Conservation (phyloP, 768 basidiomycete genomes). For the Suillus lakei region DNA sequence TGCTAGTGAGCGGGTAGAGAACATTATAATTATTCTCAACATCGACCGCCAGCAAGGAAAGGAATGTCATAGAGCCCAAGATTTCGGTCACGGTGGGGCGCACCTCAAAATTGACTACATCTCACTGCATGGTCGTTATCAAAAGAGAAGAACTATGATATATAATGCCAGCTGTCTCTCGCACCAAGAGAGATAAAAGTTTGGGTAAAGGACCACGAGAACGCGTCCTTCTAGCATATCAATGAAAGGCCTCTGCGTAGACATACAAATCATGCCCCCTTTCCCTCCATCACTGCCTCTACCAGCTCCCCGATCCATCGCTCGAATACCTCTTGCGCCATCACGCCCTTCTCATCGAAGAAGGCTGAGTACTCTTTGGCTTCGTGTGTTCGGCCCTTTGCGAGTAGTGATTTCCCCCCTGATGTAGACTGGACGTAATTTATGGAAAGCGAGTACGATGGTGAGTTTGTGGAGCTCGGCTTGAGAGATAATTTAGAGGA, state of each 20-base stretch:
- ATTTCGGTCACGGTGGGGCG: no score
- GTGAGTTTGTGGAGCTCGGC: constrained; percentile 48
- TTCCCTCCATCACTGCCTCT: constrained; percentile 74
- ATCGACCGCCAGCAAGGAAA: no score
- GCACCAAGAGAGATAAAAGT: background rate
- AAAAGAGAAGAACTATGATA: no score
- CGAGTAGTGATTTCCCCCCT: constrained; percentile 84
- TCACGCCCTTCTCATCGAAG: constrained; percentile 79
- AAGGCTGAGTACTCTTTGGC: constrained; percentile 69
- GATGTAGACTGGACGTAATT: constrained; percentile 81
- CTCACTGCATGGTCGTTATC: no score
- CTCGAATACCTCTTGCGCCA: constrained; percentile 79
- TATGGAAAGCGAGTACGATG: constrained; percentile 69
- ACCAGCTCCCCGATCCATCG: constrained; percentile 79
- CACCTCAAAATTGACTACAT: no score
- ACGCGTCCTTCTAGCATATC: background rate
- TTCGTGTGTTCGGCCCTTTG: constrained; percentile 64
- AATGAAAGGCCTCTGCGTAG: background rate
- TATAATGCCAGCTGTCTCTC: background rate
- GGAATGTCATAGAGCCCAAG: no score
- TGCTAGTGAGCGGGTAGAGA: no score
- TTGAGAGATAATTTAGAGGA: constrained; percentile 16
- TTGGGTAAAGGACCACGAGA: background rate
- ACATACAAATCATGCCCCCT: constrained; percentile 41
- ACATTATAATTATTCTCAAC: no score